Evolutionary conservation across 2,329 filamentous ascomycete genomes (phyloP).

Genomic region (Paraphaeosphaeria sporulosa): DNA sequence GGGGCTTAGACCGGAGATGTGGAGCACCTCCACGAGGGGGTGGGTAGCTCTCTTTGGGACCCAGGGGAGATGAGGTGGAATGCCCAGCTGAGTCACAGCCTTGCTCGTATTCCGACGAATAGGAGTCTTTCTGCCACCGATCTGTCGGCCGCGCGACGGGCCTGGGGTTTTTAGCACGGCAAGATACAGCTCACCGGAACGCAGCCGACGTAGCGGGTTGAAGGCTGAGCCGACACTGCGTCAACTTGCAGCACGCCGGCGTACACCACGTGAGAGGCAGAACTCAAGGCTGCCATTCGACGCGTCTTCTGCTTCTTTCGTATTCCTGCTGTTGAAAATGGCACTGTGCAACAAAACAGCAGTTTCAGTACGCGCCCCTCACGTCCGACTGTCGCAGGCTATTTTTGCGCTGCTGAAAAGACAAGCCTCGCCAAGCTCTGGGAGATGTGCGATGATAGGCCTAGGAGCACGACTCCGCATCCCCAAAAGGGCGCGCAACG

Average conservation of each 20-base stretch:
- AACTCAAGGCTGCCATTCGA: not conserved
- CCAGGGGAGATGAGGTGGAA: constrained; percentile 35
- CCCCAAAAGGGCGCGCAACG: constrained; percentile 23
- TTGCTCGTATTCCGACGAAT: constrained; percentile 36
- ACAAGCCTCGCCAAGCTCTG: constrained; percentile 40
- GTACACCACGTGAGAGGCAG: constrained; percentile 27
- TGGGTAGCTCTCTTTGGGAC: constrained; percentile 27
- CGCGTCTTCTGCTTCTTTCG: not conserved
- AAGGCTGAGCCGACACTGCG: constrained; percentile 33
- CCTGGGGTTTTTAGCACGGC: constrained; percentile 23
- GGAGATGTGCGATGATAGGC: constrained; percentile 24
- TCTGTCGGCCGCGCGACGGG: constrained; percentile 18
- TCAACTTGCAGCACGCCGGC: constrained; percentile 31
- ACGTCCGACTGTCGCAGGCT: constrained; percentile 29
- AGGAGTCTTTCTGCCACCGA: constrained; percentile 17
- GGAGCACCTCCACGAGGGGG: constrained; percentile 28
- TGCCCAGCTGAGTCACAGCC: constrained; percentile 43
- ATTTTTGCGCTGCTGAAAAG: constrained; percentile 35
- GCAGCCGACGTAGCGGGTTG: constrained; percentile 28
- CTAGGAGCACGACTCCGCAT: constrained; percentile 24
- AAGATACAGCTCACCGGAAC: constrained; percentile 37
- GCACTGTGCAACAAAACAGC: constrained; percentile 21
- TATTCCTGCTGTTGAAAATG: not conserved
- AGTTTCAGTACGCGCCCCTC: constrained; percentile 30
- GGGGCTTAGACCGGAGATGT: constrained; percentile 41